Evolutionary conservation across 768 basidiomycete species (phyloP), one percentile per base, ranked within the genome.

Genomic region (Agrocybe chaxingu): DNA sequence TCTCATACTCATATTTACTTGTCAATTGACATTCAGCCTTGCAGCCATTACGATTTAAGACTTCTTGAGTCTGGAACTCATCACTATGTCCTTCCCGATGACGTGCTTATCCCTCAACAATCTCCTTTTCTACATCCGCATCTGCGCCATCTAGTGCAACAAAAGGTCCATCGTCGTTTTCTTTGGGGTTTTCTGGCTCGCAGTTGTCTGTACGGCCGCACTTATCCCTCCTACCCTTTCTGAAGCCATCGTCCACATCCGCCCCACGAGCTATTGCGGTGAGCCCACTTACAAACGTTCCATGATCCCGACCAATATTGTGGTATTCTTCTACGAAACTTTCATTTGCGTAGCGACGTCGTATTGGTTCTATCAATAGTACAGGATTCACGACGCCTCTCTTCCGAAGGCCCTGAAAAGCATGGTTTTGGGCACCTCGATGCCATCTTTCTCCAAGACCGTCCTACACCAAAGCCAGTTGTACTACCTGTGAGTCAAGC

Each of bases 371-470:
- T 24, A 24, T 24, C 24, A 24, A 5, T 24, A 18, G 12, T 12
- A 18, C 24, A 13, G 8, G 8, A 11, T 13, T 7, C 46, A 47
- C 16, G 30, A 40, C 16, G 11, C 32, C 18, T 42, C 39, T 18
- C 19, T 37, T 3, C 31, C 10, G n/a, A 40, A 31, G 16, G 39
- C 36, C 5, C 43, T 24, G 40, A 29, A 39, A 18, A 29, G 34
- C 8, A 24, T 18, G n/a, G 18, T 49, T 35, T 33, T 49, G 9
- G 48, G 47, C 11, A 42, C 40, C 3, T 37, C 36, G 11, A 38
- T 51, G 10, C 50, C 50, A 9, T 44, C 43, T 8, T 51, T 51
- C 34, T 51, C 50, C 5, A 51, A 51, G 31, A 32, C 50, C 8
- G 18, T 51, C 9, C 31, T 51, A 16, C 43, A 51, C 29, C 35